Evolutionary conservation across 164 flowering plant genomes (phyloP).

Genomic region (Akebia trifoliata): DNA sequence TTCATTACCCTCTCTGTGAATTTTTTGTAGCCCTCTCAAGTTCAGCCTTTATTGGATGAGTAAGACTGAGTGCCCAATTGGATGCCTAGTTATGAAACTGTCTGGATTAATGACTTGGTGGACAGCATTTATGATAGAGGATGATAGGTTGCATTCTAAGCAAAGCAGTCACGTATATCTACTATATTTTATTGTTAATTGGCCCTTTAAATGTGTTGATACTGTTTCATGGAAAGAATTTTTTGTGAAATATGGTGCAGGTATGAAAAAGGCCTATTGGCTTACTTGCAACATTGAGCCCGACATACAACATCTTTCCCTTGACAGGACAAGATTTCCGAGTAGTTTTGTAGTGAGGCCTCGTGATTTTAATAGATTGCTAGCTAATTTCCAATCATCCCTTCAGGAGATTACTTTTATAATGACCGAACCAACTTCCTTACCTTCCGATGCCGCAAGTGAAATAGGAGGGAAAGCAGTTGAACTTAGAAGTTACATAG

Average conservation of each 20-base stretch:
- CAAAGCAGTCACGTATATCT: background rate
- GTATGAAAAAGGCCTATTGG: conserved; percentile 82
- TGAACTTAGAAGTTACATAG: conserved; percentile 86
- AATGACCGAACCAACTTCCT: conserved; percentile 66
- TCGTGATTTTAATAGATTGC: conserved; percentile 80
- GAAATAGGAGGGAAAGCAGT: conserved; percentile 96
- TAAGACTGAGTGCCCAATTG: background rate
- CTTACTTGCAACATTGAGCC: conserved; percentile 91
- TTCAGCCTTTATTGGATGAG: background rate
- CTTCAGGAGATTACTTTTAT: conserved; percentile 95
- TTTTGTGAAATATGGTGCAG: conserved; percentile 33
- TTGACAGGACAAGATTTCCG: conserved; percentile 70
- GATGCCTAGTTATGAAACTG: background rate
- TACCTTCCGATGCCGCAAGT: conserved; percentile 58
- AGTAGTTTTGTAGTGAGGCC: conserved; percentile 85
- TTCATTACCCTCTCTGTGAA: too few species aligned
- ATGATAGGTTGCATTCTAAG: background rate
- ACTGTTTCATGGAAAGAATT: background rate
- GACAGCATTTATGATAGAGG: background rate
- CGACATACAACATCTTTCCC: conserved; percentile 84
- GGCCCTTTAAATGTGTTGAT: background rate
- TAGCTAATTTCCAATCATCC: conserved; percentile 84
- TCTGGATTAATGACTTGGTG: background rate
- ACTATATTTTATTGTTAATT: background rate
- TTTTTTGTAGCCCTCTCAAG: background rate